Percentiles rank a stretch among this genome's conserved stretches.
phyloP scores from a whole-genome alignment of 495 filamentous ascomycete genomes.

The Amniculicola lignicola region DNA sequence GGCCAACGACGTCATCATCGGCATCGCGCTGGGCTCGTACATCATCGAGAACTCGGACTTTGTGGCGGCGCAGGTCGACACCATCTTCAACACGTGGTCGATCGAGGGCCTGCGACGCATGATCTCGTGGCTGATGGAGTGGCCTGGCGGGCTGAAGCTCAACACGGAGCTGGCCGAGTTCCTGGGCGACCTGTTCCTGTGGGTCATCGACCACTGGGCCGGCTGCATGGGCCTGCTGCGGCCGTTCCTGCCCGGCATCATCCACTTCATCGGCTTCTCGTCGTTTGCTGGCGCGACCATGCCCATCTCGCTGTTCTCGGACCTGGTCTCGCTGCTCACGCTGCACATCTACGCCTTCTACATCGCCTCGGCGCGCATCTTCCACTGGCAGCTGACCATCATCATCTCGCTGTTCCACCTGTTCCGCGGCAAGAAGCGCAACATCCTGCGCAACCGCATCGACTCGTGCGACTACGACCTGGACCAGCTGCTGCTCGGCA shows the following conservation, averaged over 20 bases:
- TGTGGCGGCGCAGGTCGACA: slow-evolving; percentile 79
- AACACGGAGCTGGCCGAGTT: slow-evolving; percentile 94
- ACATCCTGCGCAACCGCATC: slow-evolving; percentile 93
- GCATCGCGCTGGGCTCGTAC: slow-evolving; percentile 91
- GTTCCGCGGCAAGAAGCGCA: slow-evolving; percentile 96
- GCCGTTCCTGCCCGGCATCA: slow-evolving; percentile 76
- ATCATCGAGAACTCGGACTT: slow-evolving; percentile 91
- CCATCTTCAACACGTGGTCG: slow-evolving; percentile 74
- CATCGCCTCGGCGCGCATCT: slow-evolving; percentile 91
- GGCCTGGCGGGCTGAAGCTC: slow-evolving; percentile 95
- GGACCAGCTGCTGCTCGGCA: slow-evolving; percentile 93
- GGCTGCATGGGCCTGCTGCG: slow-evolving; percentile 69
- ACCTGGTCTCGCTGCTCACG: slow-evolving; percentile 86
- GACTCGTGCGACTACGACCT: slow-evolving; percentile 99
- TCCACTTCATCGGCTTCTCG: slow-evolving; percentile 91
- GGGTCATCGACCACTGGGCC: slow-evolving; percentile 98
- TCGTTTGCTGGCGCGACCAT: slow-evolving; percentile 94
- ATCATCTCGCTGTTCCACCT: slow-evolving; percentile 96
- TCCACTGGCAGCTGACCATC: slow-evolving; percentile 96
- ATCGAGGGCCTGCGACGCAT: slow-evolving; percentile 84
- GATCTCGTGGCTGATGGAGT: slow-evolving; percentile 94
- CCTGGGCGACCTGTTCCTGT: slow-evolving; percentile 89
- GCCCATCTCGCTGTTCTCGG: slow-evolving; percentile 94
- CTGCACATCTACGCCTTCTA: slow-evolving; percentile 98
- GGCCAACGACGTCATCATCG: slow-evolving; percentile 97